phyloP scores from a whole-genome alignment of 2,329 filamentous ascomycete genomes.

The Paraphoma sp. region DNA sequence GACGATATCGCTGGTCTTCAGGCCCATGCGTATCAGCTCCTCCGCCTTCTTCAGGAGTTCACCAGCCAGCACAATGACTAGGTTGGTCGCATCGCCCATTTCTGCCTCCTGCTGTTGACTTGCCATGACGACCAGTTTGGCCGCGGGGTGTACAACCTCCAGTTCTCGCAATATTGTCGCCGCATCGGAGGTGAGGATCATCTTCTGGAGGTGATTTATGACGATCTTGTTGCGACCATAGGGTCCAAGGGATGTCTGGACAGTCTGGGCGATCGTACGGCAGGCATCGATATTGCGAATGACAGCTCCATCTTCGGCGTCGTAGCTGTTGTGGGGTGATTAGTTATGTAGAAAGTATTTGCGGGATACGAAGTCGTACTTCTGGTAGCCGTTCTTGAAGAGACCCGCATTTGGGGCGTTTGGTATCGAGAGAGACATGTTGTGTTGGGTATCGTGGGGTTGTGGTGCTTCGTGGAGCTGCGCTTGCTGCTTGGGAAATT shows the following conservation, averaged over 20 bases:
- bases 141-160: constrained; percentile 96
- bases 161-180: constrained; percentile 97
- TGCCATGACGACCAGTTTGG: constrained; percentile 97
- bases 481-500: constrained; percentile 4
- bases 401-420: constrained; percentile 90
- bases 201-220: constrained; percentile 99
- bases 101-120: constrained; percentile 98
- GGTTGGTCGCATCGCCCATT: constrained; percentile 98
- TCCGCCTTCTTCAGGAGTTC: constrained; percentile 97
- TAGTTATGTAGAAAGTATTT: constrained; percentile 27
- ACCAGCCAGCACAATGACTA: constrained; percentile 94
- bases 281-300: constrained; percentile 99
- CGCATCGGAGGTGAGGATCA: constrained; percentile 98
- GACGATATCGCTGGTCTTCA: constrained; percentile 98
- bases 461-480: constrained; percentile 29
- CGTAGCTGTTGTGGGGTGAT: constrained; percentile 73
- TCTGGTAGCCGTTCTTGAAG: constrained; percentile 97
- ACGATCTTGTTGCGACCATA: constrained; percentile 99
- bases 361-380: constrained; percentile 63
- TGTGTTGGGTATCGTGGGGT: constrained; percentile 44
- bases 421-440: constrained; percentile 96
- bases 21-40: constrained; percentile 92
- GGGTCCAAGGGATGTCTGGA: constrained; percentile 94
- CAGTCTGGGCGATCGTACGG: constrained; percentile 91
- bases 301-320: constrained; percentile 98